Evolutionary conservation across 2,329 filamentous ascomycete genomes (phyloP).

Genomic region (Aspergillus nomiae): DNA sequence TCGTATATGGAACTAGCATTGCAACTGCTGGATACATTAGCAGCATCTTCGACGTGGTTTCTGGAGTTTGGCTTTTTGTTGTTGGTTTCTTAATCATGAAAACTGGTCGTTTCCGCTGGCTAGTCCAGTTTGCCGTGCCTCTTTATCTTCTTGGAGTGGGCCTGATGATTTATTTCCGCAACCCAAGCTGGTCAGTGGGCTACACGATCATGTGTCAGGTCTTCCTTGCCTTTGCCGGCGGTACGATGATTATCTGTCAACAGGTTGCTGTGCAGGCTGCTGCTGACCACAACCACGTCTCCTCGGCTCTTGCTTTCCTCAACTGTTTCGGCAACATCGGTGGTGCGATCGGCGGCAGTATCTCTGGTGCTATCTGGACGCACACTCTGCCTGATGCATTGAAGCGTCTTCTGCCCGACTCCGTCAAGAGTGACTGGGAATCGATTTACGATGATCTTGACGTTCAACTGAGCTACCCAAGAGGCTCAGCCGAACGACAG

Average conservation of each 20-base stretch:
- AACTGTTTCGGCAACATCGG: constrained; percentile 35
- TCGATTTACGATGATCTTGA: constrained; percentile 16
- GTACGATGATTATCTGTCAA: constrained; percentile 52
- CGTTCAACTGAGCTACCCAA: constrained; percentile 30
- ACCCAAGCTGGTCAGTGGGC: constrained; percentile 48
- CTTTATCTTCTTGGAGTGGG: constrained; percentile 52
- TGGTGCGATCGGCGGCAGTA: constrained; percentile 31
- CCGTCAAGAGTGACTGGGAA: constrained; percentile 11
- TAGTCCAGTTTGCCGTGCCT: constrained; percentile 51
- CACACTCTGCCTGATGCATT: constrained; percentile 40
- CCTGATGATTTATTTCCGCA: constrained; percentile 56
- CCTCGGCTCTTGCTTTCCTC: constrained; percentile 53
- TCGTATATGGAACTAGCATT: constrained; percentile 34
- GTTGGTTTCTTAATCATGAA: constrained; percentile 53
- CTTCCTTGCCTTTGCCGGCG: constrained; percentile 56
- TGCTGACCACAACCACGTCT: constrained; percentile 54
- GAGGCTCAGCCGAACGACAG: constrained; percentile 40
- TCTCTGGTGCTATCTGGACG: constrained; percentile 37
- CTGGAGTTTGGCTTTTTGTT: constrained; percentile 57
- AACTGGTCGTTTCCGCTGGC: constrained; percentile 53
- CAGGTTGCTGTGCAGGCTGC: constrained; percentile 58
- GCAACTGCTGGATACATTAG: constrained; percentile 43
- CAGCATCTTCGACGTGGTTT: constrained; percentile 54
- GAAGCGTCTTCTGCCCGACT: constrained; percentile 33
- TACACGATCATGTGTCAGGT: constrained; percentile 58